Percentiles rank a stretch among this genome's conserved stretches.
These are phyloP conservation scores for Phytophthora litchii DNA, from an alignment of 352 stramenopile genomes.

Conservation along the genomic window DNA sequence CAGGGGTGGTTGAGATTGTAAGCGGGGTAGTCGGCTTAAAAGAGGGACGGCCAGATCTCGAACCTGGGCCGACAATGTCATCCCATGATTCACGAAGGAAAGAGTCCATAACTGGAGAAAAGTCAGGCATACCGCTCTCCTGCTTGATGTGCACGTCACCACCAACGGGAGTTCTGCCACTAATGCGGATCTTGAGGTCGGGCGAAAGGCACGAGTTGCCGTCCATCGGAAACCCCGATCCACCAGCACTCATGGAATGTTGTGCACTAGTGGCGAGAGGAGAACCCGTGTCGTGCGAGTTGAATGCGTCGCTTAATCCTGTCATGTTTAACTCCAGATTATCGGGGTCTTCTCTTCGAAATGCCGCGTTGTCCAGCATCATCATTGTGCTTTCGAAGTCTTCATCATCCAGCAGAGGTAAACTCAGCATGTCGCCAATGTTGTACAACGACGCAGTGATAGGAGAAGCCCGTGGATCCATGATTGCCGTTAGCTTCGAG, in stretches of 20 bases:
- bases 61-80: slow-evolving; percentile 42
- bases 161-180: slow-evolving; percentile 25
- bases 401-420: slow-evolving; percentile 62
- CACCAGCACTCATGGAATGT: slow-evolving; percentile 1
- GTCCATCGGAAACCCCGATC: slow-evolving; percentile 1
- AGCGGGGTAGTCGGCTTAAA: slow-evolving; percentile 23
- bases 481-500: slow-evolving; percentile 10
- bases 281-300: slow-evolving; percentile 31
- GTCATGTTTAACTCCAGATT: slow-evolving; percentile 50
- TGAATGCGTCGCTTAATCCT: slow-evolving; percentile 55
- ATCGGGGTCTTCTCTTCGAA: slow-evolving; percentile 44
- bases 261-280: slow-evolving; percentile 15
- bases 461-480: slow-evolving; percentile 32
- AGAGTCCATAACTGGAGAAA: slow-evolving; percentile 64
- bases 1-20: slow-evolving; percentile 23
- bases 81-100: slow-evolving; percentile 68
- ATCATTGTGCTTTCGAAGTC: slow-evolving; percentile 75
- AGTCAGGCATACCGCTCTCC: slow-evolving; percentile 39
- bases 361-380: slow-evolving; percentile 50
- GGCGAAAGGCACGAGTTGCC: slow-evolving; percentile 35
- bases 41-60: slow-evolving; percentile 32
- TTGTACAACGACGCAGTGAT: slow-evolving; percentile 35
- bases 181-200: slow-evolving; percentile 45
- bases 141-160: slow-evolving; percentile 46
- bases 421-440: slow-evolving; percentile 52